A percentile compares a stretch with the other conserved stretches of the same genome.
Conservation (phyloP, 768 basidiomycete species). For the Suillus hirtellus region DNA sequence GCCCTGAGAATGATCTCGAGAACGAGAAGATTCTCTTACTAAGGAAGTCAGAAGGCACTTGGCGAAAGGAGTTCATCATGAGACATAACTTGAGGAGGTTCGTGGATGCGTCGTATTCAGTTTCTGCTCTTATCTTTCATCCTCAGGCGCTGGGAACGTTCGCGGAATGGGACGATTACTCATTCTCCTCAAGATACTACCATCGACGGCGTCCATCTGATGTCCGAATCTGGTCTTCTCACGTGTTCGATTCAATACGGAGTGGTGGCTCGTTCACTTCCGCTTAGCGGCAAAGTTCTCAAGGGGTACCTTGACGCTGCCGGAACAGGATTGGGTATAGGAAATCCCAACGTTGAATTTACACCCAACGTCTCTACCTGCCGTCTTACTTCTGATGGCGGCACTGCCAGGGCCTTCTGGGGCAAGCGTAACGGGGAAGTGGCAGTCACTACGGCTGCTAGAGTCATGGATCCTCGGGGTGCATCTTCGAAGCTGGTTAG, state of each 20-base stretch:
- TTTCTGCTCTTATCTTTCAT: neutral
- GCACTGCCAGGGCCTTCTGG: slow-evolving; percentile 71
- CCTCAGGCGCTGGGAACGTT: slow-evolving; percentile 68
- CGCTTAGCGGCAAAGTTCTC: slow-evolving; percentile 67
- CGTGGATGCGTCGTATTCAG: slow-evolving; percentile 17
- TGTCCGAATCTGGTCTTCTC: slow-evolving; percentile 57
- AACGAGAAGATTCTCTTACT: slow-evolving; percentile 50
- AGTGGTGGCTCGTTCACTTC: slow-evolving; percentile 70
- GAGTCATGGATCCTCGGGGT: slow-evolving; percentile 56
- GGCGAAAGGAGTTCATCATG: slow-evolving; percentile 70
- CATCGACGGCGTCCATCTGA: slow-evolving; percentile 59
- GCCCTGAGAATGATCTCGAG: slow-evolving; percentile 60
- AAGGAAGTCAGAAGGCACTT: slow-evolving; percentile 55
- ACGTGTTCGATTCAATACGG: slow-evolving; percentile 67
- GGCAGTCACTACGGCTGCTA: slow-evolving; percentile 54
- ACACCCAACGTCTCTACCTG: slow-evolving; percentile 65
- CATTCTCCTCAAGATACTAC: slow-evolving; percentile 64
- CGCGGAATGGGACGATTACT: slow-evolving; percentile 56
- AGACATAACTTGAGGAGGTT: slow-evolving; percentile 59
- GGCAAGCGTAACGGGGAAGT: slow-evolving; percentile 72
- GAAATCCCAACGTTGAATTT: slow-evolving; percentile 77
- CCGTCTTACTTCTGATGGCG: slow-evolving; percentile 58
- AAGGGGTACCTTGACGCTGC: slow-evolving; percentile 70
- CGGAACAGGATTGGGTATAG: slow-evolving; percentile 57
- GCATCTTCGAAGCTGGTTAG: slow-evolving; percentile 46